These are phyloP conservation scores for Populus simonii DNA, from an alignment of 345 rosid genomes.

Conservation along the genomic window DNA sequence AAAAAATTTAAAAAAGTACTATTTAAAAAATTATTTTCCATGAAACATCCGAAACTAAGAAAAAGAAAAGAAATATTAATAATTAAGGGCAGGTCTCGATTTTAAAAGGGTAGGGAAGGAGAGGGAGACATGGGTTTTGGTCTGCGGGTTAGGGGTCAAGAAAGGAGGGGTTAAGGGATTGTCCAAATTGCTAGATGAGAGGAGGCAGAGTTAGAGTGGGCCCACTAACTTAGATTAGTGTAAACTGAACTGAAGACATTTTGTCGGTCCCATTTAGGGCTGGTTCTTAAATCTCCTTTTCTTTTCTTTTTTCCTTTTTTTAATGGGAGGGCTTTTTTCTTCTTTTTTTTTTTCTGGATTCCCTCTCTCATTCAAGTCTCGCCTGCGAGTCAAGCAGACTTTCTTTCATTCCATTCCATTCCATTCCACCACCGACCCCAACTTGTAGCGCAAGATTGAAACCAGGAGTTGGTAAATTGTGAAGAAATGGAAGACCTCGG, in stretches of 20 bases:
- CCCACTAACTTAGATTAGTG: constrained; percentile 25
- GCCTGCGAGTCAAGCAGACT: background rate
- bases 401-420: background rate
- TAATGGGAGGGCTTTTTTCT: too few relatives aligned
- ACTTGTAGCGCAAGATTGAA: background rate
- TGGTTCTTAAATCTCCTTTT: background rate
- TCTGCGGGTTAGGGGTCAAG: constrained; percentile 41
- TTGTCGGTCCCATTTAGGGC: constrained; percentile 16
- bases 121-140: constrained; percentile 15
- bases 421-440: background rate
- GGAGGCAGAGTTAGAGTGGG: constrained; percentile 31
- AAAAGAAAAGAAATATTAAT: background rate
- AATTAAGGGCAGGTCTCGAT: background rate
- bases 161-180: constrained; percentile 20
- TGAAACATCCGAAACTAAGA: too few relatives aligned
- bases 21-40: too few relatives aligned
- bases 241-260: constrained; percentile 24
- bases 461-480: too few relatives aligned
- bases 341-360: too few relatives aligned
- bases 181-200: constrained; percentile 24
- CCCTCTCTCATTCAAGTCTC: background rate
- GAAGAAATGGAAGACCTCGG: too few relatives aligned
- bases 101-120: background rate
- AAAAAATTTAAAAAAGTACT: too few relatives aligned
- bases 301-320: background rate